Percentiles rank a stretch among this genome's conserved stretches.
These are phyloP conservation scores for Tolypocladium album DNA, from an alignment of 2,329 filamentous ascomycete genomes.

Conservation along the genomic window DNA sequence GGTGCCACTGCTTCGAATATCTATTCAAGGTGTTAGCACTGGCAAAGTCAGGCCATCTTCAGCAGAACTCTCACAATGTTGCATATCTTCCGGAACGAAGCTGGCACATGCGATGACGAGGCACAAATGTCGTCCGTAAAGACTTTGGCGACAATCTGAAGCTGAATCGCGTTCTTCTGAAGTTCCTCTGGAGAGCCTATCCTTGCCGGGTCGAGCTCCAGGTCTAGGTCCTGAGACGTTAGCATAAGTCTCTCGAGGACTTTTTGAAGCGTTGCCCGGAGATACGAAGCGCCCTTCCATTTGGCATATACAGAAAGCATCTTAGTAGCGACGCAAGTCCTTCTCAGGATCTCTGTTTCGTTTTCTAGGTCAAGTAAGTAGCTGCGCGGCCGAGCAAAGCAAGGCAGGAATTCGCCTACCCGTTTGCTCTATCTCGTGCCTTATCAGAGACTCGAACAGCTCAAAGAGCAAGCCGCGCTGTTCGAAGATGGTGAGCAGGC, in stretches of 20 bases:
- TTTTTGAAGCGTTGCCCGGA: constrained; percentile 54
- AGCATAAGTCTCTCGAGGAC: constrained; percentile 56
- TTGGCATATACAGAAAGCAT: constrained; percentile 62
- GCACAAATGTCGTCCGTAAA: constrained; percentile 62
- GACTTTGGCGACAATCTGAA: constrained; percentile 57
- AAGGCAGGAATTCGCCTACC: constrained; percentile 23
- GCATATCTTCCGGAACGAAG: constrained; percentile 57
- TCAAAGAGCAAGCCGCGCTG: constrained; percentile 52
- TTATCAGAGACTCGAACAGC: constrained; percentile 54
- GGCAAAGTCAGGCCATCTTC: not conserved
- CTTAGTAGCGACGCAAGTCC: constrained; percentile 61
- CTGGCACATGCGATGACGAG: constrained; percentile 49
- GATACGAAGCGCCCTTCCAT: constrained; percentile 56
- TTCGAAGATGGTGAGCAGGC: constrained; percentile 59
- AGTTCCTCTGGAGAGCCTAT: constrained; percentile 51
- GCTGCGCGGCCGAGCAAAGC: not conserved
- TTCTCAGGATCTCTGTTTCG: constrained; percentile 55
- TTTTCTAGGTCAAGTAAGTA: constrained; percentile 34
- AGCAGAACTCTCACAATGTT: constrained; percentile 40
- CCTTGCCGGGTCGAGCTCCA: constrained; percentile 56
- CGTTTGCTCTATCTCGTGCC: constrained; percentile 58
- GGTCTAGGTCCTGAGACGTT: constrained; percentile 55
- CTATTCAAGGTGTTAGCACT: constrained; percentile 13
- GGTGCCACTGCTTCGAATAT: constrained; percentile 54
- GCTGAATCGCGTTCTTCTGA: constrained; percentile 54